Evolutionary conservation across 768 basidiomycete genomes (phyloP).

Genomic region (Filobasidium floriforme): DNA sequence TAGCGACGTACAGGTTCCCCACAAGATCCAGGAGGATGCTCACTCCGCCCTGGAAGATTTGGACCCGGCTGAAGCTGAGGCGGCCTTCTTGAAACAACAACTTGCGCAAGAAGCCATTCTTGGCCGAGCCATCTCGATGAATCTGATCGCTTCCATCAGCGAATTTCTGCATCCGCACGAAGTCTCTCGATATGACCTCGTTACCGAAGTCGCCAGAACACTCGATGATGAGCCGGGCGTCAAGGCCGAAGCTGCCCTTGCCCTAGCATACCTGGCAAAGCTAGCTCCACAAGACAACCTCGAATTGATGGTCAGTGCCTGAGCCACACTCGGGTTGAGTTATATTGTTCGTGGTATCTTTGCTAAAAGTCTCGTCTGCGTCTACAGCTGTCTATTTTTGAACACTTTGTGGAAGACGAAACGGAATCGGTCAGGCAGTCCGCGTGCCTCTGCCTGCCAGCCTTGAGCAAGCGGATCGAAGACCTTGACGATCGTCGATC

Average conservation of each 20-base stretch:
- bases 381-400: slow-evolving; percentile 68
- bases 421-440: slow-evolving; percentile 81
- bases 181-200: slow-evolving; percentile 33
- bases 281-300: slow-evolving; percentile 71
- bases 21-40: background rate
- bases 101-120: slow-evolving; percentile 65
- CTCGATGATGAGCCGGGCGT: slow-evolving; percentile 56
- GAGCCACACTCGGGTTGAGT: background rate
- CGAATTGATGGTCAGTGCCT: slow-evolving; percentile 46
- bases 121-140: slow-evolving; percentile 85
- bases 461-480: slow-evolving; percentile 60
- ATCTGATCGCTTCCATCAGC: slow-evolving; percentile 77
- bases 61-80: slow-evolving; percentile 6
- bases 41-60: background rate
- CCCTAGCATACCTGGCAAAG: slow-evolving; percentile 79
- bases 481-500: slow-evolving; percentile 54
- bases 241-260: slow-evolving; percentile 63
- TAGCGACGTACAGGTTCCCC: background rate
- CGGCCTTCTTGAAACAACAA: slow-evolving; percentile 33
- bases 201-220: slow-evolving; percentile 51
- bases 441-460: slow-evolving; percentile 74
- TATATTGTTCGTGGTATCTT: background rate
- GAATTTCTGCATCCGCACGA: slow-evolving; percentile 47
- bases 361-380: slow-evolving; percentile 11
- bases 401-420: slow-evolving; percentile 59